phyloP scores from a whole-genome alignment of 805 yeast species.

The Starmerella kuoi region DNA sequence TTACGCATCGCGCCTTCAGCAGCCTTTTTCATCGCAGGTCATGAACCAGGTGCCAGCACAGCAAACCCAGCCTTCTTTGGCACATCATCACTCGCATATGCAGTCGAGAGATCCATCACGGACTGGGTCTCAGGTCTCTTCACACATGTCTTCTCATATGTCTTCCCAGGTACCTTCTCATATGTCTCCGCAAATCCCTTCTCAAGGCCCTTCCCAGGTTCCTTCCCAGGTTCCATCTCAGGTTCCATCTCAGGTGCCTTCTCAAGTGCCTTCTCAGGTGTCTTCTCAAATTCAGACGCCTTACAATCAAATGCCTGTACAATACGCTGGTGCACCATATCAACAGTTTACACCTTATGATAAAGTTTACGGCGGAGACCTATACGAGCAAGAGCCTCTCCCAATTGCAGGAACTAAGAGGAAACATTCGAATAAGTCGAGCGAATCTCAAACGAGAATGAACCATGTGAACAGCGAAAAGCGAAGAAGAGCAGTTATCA shows the following conservation, averaged over 20 bases:
- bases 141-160: not conserved
- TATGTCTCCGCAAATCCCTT: not conserved
- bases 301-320: not conserved
- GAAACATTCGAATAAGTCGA: not conserved
- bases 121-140: not conserved
- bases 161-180: not conserved
- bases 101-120: not conserved
- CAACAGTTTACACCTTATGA: too few species aligned
- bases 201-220: not conserved
- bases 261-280: not conserved
- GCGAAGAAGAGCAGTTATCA: conserved; percentile 32
- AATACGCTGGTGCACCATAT: not conserved
- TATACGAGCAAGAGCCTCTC: not conserved
- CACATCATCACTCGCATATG: too few species aligned
- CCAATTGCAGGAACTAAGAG: not conserved
- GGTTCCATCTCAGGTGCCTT: not conserved
- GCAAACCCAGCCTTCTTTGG: too few species aligned
- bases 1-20: too few species aligned
- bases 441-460: conserved; percentile 16
- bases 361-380: not conserved
- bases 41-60: too few species aligned
- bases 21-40: too few species aligned
- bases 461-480: conserved; percentile 34
- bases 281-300: not conserved
- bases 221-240: not conserved